Evolutionary conservation across 2,329 filamentous ascomycete species (phyloP), one percentile per base, ranked within the genome.

Genomic region (Aspergillus nomiae): DNA sequence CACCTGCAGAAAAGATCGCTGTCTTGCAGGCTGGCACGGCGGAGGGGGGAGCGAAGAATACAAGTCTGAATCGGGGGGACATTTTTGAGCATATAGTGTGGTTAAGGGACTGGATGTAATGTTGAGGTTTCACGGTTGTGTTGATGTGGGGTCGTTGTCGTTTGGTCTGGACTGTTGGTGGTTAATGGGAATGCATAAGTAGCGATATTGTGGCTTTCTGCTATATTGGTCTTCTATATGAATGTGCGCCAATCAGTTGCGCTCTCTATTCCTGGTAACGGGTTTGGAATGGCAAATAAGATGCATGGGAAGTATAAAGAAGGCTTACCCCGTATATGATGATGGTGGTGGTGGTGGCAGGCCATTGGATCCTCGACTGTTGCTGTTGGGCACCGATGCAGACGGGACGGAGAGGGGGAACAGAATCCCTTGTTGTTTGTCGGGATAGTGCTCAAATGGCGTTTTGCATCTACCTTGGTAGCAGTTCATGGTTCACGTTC

Each of bases 1-100:
- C 65, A 0, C 65, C 65, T 4, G 64, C 65, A 16, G 65, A 64
- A 36, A 67, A 67, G 32, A 67, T 64, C n/a, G 65, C 65, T 19
- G 60, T 54, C 38, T 67, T 66, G 32, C 60, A 63, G 43, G 65
- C 26, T 10, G 65, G 50, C 8, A 67, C 60, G 34, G 64, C 56
- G 1, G 64, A 46, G 0, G 62, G 53, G 11, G 65, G 65, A 45
- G 60, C 62, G 46, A 61, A 60, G 65, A 67, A 66, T 34, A 65
- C 32, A 2, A 67, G 61, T 53, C 50, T 53, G 50, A 30, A 53
- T 30, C 26, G 26, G 28, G 19, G 8, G 12, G 45, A 48, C 45
- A 48, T 48, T 48, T 11, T 36, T 36, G 34, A 36, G 34, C 7
- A 36, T 36, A 14, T 36, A 16, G 34, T 16, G 14, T 16, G 34